A percentile compares a stretch with the other conserved stretches of the same genome.
phyloP scores from a whole-genome alignment of 2,329 filamentous ascomycete genomes.

The Parasarocladium wereldwijsianum region DNA sequence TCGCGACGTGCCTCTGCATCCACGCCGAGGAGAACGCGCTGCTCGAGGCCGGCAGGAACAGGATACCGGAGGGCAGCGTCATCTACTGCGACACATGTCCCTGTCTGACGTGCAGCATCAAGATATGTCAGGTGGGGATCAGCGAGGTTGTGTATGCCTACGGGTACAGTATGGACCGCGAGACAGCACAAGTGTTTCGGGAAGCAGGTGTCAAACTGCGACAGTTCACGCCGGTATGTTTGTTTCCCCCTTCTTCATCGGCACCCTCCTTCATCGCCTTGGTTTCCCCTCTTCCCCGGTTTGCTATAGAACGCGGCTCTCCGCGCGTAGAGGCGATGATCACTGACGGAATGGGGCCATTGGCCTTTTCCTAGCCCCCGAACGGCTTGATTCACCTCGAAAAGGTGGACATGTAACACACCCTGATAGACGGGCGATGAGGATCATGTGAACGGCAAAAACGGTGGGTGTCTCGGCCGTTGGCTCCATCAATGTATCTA shows the following conservation, averaged over 20 bases:
- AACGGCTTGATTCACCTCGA: slow-evolving; percentile 51
- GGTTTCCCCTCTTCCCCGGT: neutral
- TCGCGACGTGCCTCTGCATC: slow-evolving; percentile 87
- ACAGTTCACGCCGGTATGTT: slow-evolving; percentile 71
- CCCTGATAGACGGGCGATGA: too few species aligned
- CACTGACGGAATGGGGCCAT: neutral
- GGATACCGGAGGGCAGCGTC: slow-evolving; percentile 67
- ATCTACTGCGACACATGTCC: slow-evolving; percentile 95
- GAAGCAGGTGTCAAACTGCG: slow-evolving; percentile 73
- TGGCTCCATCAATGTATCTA: too few species aligned
- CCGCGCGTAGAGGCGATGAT: neutral
- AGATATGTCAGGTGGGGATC: slow-evolving; percentile 94
- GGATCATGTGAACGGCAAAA: too few species aligned
- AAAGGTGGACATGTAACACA: slow-evolving; percentile 26
- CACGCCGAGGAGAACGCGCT: slow-evolving; percentile 97
- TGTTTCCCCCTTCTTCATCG: slow-evolving; percentile 4
- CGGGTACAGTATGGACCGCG: slow-evolving; percentile 84
- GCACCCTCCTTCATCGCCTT: too few species aligned
- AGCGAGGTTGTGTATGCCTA: slow-evolving; percentile 83
- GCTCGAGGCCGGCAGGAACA: slow-evolving; percentile 81
- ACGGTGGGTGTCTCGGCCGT: too few species aligned
- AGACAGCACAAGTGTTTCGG: slow-evolving; percentile 67
- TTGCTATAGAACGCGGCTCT: neutral
- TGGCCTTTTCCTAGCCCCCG: slow-evolving; percentile 31
- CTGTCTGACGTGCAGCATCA: slow-evolving; percentile 94